phyloP scores from a whole-genome alignment of 2,329 filamentous ascomycete species.

The Sclerotinia minor region DNA sequence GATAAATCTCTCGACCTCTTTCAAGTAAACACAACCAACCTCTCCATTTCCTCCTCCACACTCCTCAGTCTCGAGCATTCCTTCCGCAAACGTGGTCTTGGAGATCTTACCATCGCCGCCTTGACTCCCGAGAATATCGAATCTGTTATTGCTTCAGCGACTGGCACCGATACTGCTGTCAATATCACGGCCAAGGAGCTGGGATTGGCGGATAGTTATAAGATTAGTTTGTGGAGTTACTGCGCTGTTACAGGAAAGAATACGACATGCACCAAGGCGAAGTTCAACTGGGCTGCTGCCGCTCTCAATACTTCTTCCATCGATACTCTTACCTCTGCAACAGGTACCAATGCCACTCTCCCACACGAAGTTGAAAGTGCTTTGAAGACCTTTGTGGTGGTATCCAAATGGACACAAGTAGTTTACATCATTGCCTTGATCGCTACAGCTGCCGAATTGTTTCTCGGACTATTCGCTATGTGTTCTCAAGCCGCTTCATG shows the following conservation, averaged over 20 bases:
- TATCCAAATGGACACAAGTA: conserved; percentile 80
- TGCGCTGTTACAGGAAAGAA: conserved; percentile 59
- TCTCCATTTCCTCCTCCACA: conserved; percentile 45
- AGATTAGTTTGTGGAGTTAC: conserved; percentile 83
- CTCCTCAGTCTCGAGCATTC: conserved; percentile 33
- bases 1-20: conserved; percentile 60
- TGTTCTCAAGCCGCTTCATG: conserved; percentile 82
- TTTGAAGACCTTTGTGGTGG: conserved; percentile 70
- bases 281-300: conserved; percentile 76
- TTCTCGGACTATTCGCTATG: conserved; percentile 79
- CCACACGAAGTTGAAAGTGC: conserved; percentile 66
- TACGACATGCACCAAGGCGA: conserved; percentile 66
- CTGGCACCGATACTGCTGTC: conserved; percentile 18
- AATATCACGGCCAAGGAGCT: conserved; percentile 61
- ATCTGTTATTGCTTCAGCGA: conserved; percentile 27
- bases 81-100: conserved; percentile 24
- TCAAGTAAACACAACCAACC: conserved; percentile 61
- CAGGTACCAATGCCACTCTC: conserved; percentile 59
- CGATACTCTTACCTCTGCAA: conserved; percentile 50
- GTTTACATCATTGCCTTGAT: conserved; percentile 74
- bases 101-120: conserved; percentile 33
- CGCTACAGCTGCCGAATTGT: conserved; percentile 67
- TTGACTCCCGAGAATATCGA: conserved; percentile 46
- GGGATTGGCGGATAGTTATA: conserved; percentile 69
- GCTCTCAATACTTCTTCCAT: conserved; percentile 67